Base-by-base conservation (phyloP, 1,284 basidiomycete genomes). In the Trametes pubescens region DNA sequence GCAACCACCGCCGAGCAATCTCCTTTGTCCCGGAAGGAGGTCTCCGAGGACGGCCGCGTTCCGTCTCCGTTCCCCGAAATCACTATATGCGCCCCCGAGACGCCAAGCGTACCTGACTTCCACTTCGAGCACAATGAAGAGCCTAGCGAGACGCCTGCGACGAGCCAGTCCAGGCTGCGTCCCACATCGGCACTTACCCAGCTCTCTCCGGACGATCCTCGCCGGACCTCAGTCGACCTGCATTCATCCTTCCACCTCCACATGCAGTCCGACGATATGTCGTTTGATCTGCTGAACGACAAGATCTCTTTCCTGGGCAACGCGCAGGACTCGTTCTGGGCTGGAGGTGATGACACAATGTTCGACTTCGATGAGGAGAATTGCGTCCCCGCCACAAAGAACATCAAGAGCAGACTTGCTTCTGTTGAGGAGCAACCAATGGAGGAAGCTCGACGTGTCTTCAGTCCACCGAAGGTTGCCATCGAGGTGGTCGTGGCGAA, bases 281-380 rank as follows among this genome's bases (percentile, higher is more conserved):
- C 84, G 29, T 89, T 89, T 67, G 86, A 90, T 71, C 71, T 89
- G 53, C 69, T 90, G 61, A 88, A 87, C 68, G 88, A 89, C 74
- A 84, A 82, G 65, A 82, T 89, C 51, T 87, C 86, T 1, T 85
- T 89, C 71, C 78, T 87, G 11, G 78, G 72, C 4, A 65, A 72
- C 14, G 78, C 72, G 7, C 68, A 74, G 11, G 78, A 78, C 53
- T 76, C 77, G 2, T 73, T 78, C 62, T 73, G 72, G 66, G 62
- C 67, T 6, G 73, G 65, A 40, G 70, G 68, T 11, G 74, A 77
- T 16, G 69, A 67, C 21, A 51, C 61, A 8, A 49, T 52, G 57
- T 60, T 65, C 34, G 66, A 69, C 24, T 70, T 71, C 44, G 62
- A 69, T 46, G 67, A 68, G 57, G 59, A 64, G n/a, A 61, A 55